These are phyloP conservation scores for Quercus parvula DNA, from an alignment of 306 rosid genomes.

Conservation along the genomic window DNA sequence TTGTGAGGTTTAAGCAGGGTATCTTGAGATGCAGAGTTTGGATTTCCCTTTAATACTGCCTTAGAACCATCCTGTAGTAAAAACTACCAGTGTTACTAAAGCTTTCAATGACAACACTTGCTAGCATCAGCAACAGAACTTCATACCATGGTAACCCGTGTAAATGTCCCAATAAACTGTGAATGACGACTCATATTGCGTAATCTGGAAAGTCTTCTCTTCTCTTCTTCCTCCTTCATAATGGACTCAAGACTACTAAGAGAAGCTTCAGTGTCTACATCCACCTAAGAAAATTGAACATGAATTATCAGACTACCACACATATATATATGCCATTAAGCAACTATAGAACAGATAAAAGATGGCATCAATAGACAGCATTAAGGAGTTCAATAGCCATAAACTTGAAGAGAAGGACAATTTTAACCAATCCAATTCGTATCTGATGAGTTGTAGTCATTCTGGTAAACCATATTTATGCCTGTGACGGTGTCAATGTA, in stretches of 20 bases:
- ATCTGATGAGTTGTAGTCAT: slow-evolving; percentile 1
- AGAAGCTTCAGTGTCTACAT: slow-evolving; percentile 45
- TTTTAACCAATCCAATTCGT: neutral
- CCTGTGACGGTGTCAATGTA: neutral
- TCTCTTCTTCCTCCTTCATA: slow-evolving; percentile 76
- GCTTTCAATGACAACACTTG: slow-evolving; percentile 9
- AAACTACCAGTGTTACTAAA: slow-evolving; percentile 20
- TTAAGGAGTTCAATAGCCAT: neutral
- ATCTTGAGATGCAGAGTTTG: slow-evolving; percentile 49
- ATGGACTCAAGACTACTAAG: slow-evolving; percentile 67
- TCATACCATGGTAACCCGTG: slow-evolving; percentile 69
- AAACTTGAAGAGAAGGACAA: neutral
- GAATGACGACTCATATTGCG: slow-evolving; percentile 58
- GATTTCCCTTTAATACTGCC: slow-evolving; percentile 79
- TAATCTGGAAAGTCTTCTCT: slow-evolving; percentile 42
- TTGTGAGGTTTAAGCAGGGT: slow-evolving; percentile 54
- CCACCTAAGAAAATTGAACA: slow-evolving; percentile 38
- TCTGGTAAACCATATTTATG: neutral
- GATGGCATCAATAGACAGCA: slow-evolving; percentile 7
- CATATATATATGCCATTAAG: neutral
- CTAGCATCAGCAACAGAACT: slow-evolving; percentile 19
- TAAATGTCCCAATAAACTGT: slow-evolving; percentile 82
- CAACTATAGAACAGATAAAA: slow-evolving; percentile 14
- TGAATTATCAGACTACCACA: slow-evolving; percentile 9
- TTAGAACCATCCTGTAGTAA: slow-evolving; percentile 85